A percentile compares a stretch with the other conserved stretches of the same genome.
These are phyloP conservation scores for Podospora tetraspora DNA, from an alignment of 495 filamentous ascomycete species.

Conservation along the genomic window DNA sequence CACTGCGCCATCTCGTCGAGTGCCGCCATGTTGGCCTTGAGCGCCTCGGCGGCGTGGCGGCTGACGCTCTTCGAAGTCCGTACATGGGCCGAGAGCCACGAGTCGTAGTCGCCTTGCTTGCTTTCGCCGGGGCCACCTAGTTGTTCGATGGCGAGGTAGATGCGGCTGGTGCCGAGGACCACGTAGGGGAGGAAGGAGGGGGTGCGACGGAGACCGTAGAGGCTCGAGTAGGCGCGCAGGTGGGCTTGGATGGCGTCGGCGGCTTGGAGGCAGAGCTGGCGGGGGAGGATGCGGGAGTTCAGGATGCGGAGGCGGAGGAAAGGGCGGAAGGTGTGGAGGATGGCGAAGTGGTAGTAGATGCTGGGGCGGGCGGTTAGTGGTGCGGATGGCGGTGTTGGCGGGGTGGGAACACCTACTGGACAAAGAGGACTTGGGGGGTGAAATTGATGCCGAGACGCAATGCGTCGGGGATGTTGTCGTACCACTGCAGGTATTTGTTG, in stretches of 20 bases:
- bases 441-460: conserved; percentile 52
- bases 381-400: no score
- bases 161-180: conserved; percentile 51
- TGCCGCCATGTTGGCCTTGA: conserved; percentile 42
- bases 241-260: conserved; percentile 57
- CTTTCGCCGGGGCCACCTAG: conserved; percentile 14
- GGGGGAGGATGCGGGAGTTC: conserved; percentile 51
- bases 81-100: conserved; percentile 6
- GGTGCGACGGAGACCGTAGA: conserved; percentile 54
- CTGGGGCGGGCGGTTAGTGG: conserved; percentile 32
- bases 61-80: conserved; percentile 20
- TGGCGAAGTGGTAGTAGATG: conserved; percentile 60
- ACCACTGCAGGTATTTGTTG: conserved; percentile 57
- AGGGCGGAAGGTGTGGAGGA: conserved; percentile 59
- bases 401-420: no score
- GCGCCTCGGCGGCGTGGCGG: conserved; percentile 29
- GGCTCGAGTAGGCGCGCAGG: conserved; percentile 50
- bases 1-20: conserved; percentile 52
- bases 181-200: conserved; percentile 56
- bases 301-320: conserved; percentile 56
- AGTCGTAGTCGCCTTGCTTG: not conserved
- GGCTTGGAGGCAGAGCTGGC: conserved; percentile 54
- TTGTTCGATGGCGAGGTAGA: conserved; percentile 48
- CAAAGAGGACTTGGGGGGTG: conserved; percentile 55
- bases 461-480: conserved; percentile 51